Evolutionary conservation across 2,329 filamentous ascomycete genomes (phyloP).

Genomic region (Penicillium hesseltinei): DNA sequence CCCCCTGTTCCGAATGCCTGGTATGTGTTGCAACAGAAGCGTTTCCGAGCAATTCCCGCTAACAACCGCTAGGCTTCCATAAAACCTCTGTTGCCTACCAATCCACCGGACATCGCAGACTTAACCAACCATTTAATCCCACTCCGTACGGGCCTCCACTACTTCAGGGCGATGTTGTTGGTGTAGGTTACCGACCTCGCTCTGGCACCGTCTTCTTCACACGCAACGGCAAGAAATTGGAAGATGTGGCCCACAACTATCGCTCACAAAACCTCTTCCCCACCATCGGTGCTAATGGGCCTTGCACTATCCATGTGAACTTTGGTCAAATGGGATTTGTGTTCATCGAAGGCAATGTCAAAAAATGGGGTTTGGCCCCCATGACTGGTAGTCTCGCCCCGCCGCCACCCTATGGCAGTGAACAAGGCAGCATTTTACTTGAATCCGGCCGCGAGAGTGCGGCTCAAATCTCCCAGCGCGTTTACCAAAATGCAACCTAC

Average conservation of each 20-base stretch:
- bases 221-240: constrained; percentile 93
- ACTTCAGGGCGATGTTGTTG: constrained; percentile 92
- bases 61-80: constrained; percentile 67
- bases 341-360: constrained; percentile 98
- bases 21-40: constrained; percentile 54
- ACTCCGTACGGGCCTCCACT: constrained; percentile 79
- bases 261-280: constrained; percentile 98
- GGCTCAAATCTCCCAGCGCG: constrained; percentile 37
- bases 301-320: constrained; percentile 90
- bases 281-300: constrained; percentile 92
- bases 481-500: constrained; percentile 61
- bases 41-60: constrained; percentile 1
- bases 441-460: constrained; percentile 70
- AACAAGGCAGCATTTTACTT: constrained; percentile 92
- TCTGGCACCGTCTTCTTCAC: constrained; percentile 98
- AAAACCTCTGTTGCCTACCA: constrained; percentile 90
- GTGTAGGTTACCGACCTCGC: constrained; percentile 89
- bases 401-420: constrained; percentile 92
- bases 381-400: constrained; percentile 94
- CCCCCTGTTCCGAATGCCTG: constrained; percentile 87
- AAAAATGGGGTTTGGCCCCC: constrained; percentile 97
- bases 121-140: constrained; percentile 85
- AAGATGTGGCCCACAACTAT: constrained; percentile 88
- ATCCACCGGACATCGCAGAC: constrained; percentile 80
- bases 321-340: constrained; percentile 98